Conservation (phyloP, 2,329 filamentous ascomycete species). For the Diplodia intermedia region DNA sequence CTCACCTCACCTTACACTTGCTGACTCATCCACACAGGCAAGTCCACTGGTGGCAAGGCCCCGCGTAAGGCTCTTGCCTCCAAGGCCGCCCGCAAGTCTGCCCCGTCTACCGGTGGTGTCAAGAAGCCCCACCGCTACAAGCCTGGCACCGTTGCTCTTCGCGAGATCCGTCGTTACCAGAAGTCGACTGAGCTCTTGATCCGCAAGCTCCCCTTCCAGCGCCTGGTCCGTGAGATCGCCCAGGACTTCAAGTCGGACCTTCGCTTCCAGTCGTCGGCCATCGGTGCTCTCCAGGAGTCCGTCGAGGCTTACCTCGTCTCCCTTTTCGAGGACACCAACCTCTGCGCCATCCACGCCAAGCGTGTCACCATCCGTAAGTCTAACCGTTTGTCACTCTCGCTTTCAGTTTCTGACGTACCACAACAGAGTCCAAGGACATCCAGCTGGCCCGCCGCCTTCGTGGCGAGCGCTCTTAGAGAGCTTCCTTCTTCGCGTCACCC, state of each 20-base stretch:
- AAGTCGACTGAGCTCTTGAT: conserved; percentile 87
- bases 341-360: conserved; percentile 96
- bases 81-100: conserved; percentile 98
- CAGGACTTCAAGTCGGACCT: conserved; percentile 71
- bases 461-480: conserved; percentile 60
- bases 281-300: conserved; percentile 91
- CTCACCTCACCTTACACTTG: conserved; percentile 29
- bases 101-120: conserved; percentile 84
- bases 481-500: conserved; percentile 24
- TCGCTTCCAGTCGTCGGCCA: conserved; percentile 95
- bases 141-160: conserved; percentile 81
- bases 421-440: conserved; percentile 89
- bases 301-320: conserved; percentile 96
- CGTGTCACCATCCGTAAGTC: conserved; percentile 77
- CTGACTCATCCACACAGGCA: conserved; percentile 60
- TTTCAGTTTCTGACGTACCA: conserved; percentile 36
- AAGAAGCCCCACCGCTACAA: conserved; percentile 64
- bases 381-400: conserved; percentile 32
- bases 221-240: conserved; percentile 80
- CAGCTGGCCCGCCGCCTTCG: conserved; percentile 75
- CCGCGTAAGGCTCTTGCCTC: conserved; percentile 96
- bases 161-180: conserved; percentile 92
- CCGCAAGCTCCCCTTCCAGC: conserved; percentile 78
- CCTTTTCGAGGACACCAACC: conserved; percentile 94
- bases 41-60: conserved; percentile 77